Evolutionary conservation across 1,284 basidiomycete species (phyloP), one percentile per base, ranked within the genome.

Genomic region (Anthracocystis panici-leucophaei): DNA sequence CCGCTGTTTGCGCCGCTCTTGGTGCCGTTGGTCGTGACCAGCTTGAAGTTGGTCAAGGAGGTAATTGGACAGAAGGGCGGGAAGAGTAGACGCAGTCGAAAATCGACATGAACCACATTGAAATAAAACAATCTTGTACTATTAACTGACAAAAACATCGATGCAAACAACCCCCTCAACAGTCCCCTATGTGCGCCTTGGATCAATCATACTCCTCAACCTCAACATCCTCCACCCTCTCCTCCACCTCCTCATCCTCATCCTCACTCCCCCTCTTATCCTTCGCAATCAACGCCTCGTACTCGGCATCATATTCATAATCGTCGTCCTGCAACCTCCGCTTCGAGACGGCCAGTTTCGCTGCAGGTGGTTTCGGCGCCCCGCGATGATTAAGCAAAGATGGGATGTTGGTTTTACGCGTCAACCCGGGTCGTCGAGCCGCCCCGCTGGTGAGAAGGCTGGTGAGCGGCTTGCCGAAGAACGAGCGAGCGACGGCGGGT

Each of bases 11-110:
- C 80, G 3, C 85, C 85, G 0, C 57, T 85, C 18, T 88, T 92
- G 5, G 91, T 96, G 21, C 94, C 94, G 5, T 86, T 97, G 53
- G 61, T 94, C 6, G 90, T 93, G 1, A 90, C 92, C 0, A 88
- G 91, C 3, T 69, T 93, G 3, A 77, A 75, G 49, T 18, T 75
- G 23, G 2, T 56, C 45, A 64, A 44, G n/a, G 57, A 69, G 50
- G 48, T 45, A 23, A 12, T n/a, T 1, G 25, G 16, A 48, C 5
- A 35, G 10, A n/a, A 42, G 23, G 20, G 25, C 11, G 29, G 51
- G 12, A 10, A 10, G 18, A 5, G 16, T 31, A 31, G 18, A n/a
- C 25, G 8, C 25, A 23, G n/a, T 21, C 42, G 20, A 21, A 52
- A 33, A 18, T 64, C 49, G 23, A 25, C 14, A 0, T 62, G 38